These are phyloP conservation scores for Cubamyces sp. DNA, from an alignment of 768 basidiomycete species.

Conservation along the genomic window DNA sequence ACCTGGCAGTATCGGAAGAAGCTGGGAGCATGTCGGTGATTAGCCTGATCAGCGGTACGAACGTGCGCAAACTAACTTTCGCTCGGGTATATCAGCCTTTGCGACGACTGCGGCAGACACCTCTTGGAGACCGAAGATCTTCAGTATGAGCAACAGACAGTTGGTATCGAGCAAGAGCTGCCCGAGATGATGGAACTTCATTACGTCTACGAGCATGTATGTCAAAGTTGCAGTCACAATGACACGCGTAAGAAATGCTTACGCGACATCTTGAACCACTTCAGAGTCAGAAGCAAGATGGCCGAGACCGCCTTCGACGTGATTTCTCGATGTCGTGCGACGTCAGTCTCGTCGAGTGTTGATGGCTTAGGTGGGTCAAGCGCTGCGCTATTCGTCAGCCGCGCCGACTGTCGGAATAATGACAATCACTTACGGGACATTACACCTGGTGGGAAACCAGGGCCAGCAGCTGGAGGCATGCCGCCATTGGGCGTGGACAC, in stretches of 20 bases:
- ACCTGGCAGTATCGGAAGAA: slow-evolving; percentile 95
- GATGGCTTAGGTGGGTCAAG: slow-evolving; percentile 69
- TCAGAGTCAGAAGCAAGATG: slow-evolving; percentile 84
- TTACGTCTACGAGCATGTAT: slow-evolving; percentile 68
- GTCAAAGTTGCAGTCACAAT: neutral
- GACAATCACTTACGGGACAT: slow-evolving; percentile 55
- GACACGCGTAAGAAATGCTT: slow-evolving; percentile 38
- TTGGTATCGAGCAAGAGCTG: slow-evolving; percentile 95
- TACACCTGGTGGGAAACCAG: slow-evolving; percentile 73
- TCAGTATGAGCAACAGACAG: slow-evolving; percentile 88
- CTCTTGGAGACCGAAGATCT: slow-evolving; percentile 98
- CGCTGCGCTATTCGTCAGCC: slow-evolving; percentile 39
- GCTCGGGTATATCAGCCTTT: slow-evolving; percentile 84
- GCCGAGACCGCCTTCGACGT: slow-evolving; percentile 97
- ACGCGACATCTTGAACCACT: slow-evolving; percentile 99
- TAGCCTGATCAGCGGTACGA: neutral
- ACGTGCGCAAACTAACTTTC: slow-evolving; percentile 58
- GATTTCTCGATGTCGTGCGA: slow-evolving; percentile 94
- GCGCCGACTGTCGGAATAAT: neutral
- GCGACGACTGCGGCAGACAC: slow-evolving; percentile 82
- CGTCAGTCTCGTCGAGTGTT: slow-evolving; percentile 89
- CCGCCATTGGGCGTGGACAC: slow-evolving; percentile 79
- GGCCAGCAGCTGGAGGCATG: slow-evolving; percentile 61
- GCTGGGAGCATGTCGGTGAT: slow-evolving; percentile 46
- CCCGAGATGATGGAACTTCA: slow-evolving; percentile 99